Conservation (phyloP, 2,329 filamentous ascomycete species). For the Alternaria arbusti region DNA sequence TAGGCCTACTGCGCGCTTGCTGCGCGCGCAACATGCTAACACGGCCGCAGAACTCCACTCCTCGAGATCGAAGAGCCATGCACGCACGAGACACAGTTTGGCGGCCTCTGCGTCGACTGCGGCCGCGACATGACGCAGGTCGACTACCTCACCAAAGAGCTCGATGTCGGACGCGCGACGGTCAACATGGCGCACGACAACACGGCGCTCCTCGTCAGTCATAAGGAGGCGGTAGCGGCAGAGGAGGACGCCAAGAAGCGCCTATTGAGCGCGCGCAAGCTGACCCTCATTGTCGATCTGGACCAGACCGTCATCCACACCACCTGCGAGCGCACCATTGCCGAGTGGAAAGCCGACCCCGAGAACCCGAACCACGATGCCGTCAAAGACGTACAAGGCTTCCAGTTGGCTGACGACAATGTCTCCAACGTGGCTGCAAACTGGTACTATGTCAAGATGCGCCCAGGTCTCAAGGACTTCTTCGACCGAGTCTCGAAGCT, state of each 20-base stretch:
- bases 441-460: slow-evolving; percentile 98
- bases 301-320: slow-evolving; percentile 99
- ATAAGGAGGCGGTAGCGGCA: slow-evolving; percentile 77
- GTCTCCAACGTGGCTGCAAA: slow-evolving; percentile 45
- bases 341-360: slow-evolving; percentile 90
- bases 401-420: slow-evolving; percentile 83
- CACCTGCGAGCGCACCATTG: slow-evolving; percentile 93
- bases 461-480: slow-evolving; percentile 83
- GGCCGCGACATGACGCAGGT: slow-evolving; percentile 94
- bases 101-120: slow-evolving; percentile 88
- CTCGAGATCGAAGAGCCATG: slow-evolving; percentile 90
- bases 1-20: slow-evolving; percentile 35
- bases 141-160: slow-evolving; percentile 80
- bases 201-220: slow-evolving; percentile 82
- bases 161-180: slow-evolving; percentile 83
- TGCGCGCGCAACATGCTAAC: slow-evolving; percentile 10
- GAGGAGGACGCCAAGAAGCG: slow-evolving; percentile 88
- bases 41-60: slow-evolving; percentile 57
- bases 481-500: slow-evolving; percentile 76
- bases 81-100: slow-evolving; percentile 87
- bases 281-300: slow-evolving; percentile 93
- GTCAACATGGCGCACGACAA: slow-evolving; percentile 97
- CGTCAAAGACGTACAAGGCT: slow-evolving; percentile 85
- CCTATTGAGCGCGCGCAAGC: slow-evolving; percentile 78
- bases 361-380: slow-evolving; percentile 89